phyloP scores from a whole-genome alignment of 352 stramenopile genomes.

The Globisporangium nodosum region DNA sequence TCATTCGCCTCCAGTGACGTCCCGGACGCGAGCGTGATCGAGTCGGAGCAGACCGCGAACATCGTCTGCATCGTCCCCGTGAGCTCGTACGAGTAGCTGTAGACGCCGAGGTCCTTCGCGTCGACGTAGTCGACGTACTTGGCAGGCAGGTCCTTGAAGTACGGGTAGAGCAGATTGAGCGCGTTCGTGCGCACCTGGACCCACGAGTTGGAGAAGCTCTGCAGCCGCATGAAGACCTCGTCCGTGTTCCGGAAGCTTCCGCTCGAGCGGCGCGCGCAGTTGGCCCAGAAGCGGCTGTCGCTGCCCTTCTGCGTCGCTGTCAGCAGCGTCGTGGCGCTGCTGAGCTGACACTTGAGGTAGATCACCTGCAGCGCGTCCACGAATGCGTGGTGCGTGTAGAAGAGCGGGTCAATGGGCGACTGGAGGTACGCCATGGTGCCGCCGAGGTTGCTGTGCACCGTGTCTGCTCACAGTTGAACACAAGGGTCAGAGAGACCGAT shows the following conservation, averaged over 20 bases:
- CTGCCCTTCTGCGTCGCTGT: constrained; percentile 20
- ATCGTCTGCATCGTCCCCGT: constrained; percentile 38
- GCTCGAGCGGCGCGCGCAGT: constrained; percentile 17
- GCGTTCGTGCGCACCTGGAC: constrained; percentile 30
- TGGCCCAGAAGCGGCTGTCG: constrained; percentile 27
- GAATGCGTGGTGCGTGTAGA: constrained; percentile 43
- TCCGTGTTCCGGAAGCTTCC: constrained; percentile 17
- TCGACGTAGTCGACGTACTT: constrained; percentile 33
- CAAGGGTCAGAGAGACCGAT: not conserved
- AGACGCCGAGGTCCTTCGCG: constrained; percentile 36
- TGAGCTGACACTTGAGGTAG: constrained; percentile 46
- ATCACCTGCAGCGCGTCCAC: constrained; percentile 44
- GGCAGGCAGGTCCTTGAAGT: constrained; percentile 54
- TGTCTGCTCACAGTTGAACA: constrained; percentile 18
- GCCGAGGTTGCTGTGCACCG: constrained; percentile 33
- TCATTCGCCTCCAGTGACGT: constrained; percentile 8
- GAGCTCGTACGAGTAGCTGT: constrained; percentile 62
- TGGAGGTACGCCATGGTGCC: constrained; percentile 43
- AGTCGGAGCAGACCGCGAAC: constrained; percentile 35
- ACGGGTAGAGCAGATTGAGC: constrained; percentile 44
- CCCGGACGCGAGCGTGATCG: constrained; percentile 22
- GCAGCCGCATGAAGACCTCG: constrained; percentile 22
- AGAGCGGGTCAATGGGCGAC: constrained; percentile 43
- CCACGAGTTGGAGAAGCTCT: constrained; percentile 16
- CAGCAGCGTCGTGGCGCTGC: constrained; percentile 16